Evolutionary conservation across 2,329 filamentous ascomycete species (phyloP), one percentile per base, ranked within the genome.

Genomic region (Colletotrichum incanum): DNA sequence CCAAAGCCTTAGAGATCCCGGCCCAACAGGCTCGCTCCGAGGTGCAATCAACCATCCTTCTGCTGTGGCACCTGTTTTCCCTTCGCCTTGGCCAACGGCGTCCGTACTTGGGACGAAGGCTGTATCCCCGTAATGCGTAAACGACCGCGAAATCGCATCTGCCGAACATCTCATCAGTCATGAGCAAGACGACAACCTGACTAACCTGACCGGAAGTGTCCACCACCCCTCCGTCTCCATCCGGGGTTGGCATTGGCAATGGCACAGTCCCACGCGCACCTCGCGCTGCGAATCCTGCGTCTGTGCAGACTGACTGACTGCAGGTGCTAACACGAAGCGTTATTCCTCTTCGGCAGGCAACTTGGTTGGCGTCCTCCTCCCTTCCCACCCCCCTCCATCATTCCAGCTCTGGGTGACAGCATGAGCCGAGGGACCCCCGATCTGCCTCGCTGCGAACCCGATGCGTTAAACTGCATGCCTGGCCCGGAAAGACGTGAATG

Each of bases 91-190:
- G 50, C 50, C 7, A 31, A 31, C 50, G 16, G 39, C 16, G 49
- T 41, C 56, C 68, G 63, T 41, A 56, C 64, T 62, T 62, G 50
- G 63, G 64, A 63, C 58, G 58, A 68, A 20, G 26, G 23, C 34
- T 34, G n/a, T 34, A 6, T 31, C 6, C 6, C 20, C 28, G 26
- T 20, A 39, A 37, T 20, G 11, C 28, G 26, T 20, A 39, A 37
- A 56, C 11, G 18, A 23, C 23, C 6, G 34, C 28, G 26, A 59
- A n/a, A 60, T 61, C 68, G 69, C 69, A 72, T 68, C 69, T 72
- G 69, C 69, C 69, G 69, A 72, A 68, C n/a, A 60, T 67, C 28
- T 54, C 66, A 5, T 63, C 41, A 45, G n/a, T 47, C 47, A 41
- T 55, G 61, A 54, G 20, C 37, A 28, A 31, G 34, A n/a, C 47